A percentile compares a stretch with the other conserved stretches of the same genome.
Conservation (phyloP, 78 protist species). For the Cavenderia fasciculata region DNA sequence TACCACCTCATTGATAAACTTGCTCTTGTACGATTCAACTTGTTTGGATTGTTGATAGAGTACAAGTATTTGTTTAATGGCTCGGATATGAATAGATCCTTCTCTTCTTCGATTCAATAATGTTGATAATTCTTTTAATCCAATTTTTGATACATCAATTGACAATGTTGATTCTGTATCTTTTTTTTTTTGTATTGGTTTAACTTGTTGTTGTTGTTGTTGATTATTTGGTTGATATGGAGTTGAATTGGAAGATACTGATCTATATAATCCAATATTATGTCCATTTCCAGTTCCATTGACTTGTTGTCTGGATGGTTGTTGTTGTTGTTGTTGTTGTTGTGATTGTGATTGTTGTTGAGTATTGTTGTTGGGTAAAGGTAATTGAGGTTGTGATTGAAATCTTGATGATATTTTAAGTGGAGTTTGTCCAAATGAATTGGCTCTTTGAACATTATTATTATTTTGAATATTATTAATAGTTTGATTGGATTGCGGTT, state of each 20-base stretch:
- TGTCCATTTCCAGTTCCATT: background rate
- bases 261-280: no score
- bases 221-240: background rate
- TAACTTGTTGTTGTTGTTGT: background rate
- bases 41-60: slow-evolving; percentile 20
- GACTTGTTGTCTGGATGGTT: background rate
- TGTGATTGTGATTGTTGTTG: background rate
- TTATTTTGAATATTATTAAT: background rate
- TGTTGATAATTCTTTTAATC: slow-evolving; percentile 29
- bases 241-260: background rate
- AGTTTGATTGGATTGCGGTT: background rate
- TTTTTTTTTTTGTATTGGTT: background rate
- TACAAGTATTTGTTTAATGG: slow-evolving; percentile 25
- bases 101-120: slow-evolving; percentile 54
- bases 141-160: slow-evolving; percentile 25
- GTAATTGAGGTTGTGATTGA: background rate
- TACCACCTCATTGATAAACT: slow-evolving; percentile 20
- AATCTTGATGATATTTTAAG: background rate
- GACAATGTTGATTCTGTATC: slow-evolving; percentile 6
- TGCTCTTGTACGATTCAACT: background rate
- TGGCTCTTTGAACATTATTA: background rate
- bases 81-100: slow-evolving; percentile 36
- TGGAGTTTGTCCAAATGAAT: slow-evolving; percentile 2
- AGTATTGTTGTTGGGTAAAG: no score
- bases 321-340: background rate